Evolutionary conservation across 2,329 filamentous ascomycete species (phyloP), one percentile per base, ranked within the genome.

Genomic region (Nectriaceae sp.): DNA sequence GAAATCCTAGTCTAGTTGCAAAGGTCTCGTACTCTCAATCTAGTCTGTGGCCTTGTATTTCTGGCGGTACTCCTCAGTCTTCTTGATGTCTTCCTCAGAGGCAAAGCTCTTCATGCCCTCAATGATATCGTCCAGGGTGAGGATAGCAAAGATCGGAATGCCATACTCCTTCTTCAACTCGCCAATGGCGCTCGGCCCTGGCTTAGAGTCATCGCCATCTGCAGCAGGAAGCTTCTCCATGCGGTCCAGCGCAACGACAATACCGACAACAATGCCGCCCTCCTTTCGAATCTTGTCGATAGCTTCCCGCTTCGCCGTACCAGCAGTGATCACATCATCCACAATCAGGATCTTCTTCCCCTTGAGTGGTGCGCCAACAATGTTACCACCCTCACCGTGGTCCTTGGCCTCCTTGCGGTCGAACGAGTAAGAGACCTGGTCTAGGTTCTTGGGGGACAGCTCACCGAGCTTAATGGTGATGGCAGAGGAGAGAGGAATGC

Each of bases 391-490:
- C 73, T 99, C 94, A 38, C 94, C 93, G 69, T 97, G 93, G 65
- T 90, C 89, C 77, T 97, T 97, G 63, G 87, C 89, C 74, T 97
- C 94, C 75, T 97, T 97, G 65, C 94, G 84, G 74, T 97, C 95
- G 74, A 96, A 97, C 26, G 85, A 87, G 75, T 96, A 97, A 65
- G 86, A 89, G 48, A 89, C 78, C 37, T 79, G 72, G 47, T 82
- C 83, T 71, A 88, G 94, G 53, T 78, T 82, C 42, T 74, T 71
- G 16, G 81, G 75, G 54, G 90, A 84, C 11, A 91, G 73, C 62
- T 85, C 80, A 44, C 83, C 83, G 11, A 97, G 82, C 69, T 91
- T 88, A 66, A 89, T 82, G 31, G 87, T 80, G 15, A 90, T 87
- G 3, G 89, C 81, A 15, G 88, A 85, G 38, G 89, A 88, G n/a